These are phyloP conservation scores for Talaromyces sp. DNA, from an alignment of 2,329 filamentous ascomycete genomes.

Conservation along the genomic window DNA sequence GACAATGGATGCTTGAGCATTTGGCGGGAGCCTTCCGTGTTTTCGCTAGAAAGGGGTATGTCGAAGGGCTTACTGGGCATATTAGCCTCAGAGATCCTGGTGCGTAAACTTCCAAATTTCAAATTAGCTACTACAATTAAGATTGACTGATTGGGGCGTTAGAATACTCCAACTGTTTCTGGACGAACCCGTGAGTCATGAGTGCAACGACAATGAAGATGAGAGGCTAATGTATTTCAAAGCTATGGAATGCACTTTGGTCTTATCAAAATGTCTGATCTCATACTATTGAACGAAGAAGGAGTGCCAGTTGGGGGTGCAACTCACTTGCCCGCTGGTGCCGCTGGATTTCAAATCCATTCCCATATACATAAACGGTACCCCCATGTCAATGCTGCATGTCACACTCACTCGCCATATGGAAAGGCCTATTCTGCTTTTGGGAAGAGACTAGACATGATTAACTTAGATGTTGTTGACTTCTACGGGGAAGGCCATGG, in stretches of 20 bases:
- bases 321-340: not conserved
- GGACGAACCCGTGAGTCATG: not conserved
- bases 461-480: not conserved
- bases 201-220: not conserved
- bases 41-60: constrained; percentile 38
- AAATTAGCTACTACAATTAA: not conserved
- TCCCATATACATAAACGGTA: not conserved
- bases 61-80: constrained; percentile 40
- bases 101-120: not conserved
- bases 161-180: not conserved
- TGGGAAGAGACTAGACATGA: not conserved
- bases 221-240: no score
- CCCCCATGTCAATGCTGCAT: not conserved
- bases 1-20: constrained; percentile 40
- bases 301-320: not conserved
- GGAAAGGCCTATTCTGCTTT: not conserved
- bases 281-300: not conserved
- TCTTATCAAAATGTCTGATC: not conserved
- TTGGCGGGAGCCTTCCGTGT: constrained; percentile 43
- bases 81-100: constrained; percentile 39
- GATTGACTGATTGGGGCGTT: not conserved
- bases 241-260: not conserved
- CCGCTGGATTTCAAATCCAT: not conserved
- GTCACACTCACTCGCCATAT: not conserved
- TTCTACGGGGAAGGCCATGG: not conserved